Percentiles rank a stretch among this genome's conserved stretches.
phyloP scores from a whole-genome alignment of 2,329 filamentous ascomycete genomes.

The Chaetomium olivaceum region DNA sequence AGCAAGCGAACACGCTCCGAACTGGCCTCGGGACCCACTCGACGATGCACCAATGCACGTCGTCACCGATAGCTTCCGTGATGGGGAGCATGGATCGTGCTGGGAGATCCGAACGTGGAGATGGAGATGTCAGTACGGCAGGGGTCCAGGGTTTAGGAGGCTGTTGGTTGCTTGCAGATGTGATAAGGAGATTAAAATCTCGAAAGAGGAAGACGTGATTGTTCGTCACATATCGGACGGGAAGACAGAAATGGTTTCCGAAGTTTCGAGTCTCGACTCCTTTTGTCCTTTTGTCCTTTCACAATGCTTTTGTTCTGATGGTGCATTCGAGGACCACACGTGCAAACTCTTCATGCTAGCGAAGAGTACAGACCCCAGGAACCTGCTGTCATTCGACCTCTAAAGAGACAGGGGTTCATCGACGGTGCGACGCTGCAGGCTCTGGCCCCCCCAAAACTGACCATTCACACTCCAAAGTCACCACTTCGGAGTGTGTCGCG shows the following conservation, averaged over 20 bases:
- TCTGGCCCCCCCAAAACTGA: conserved; percentile 1
- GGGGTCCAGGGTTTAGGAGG: not conserved
- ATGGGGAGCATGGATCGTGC: conserved; percentile 25
- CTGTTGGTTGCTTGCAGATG: conserved; percentile 8
- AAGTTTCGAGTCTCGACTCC: not conserved
- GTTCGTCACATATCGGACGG: conserved; percentile 9
- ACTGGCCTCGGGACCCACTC: conserved; percentile 11
- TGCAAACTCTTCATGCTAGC: conserved; percentile 10
- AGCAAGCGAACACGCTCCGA: conserved; percentile 2
- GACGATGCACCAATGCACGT: conserved; percentile 24
- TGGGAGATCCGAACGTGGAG: conserved; percentile 18
- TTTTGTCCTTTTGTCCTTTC: not conserved
- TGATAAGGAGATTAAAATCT: conserved; percentile 22
- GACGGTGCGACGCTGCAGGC: conserved; percentile 16
- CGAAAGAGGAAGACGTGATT: conserved; percentile 1
- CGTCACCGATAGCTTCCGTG: conserved; percentile 30
- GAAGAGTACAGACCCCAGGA: not conserved
- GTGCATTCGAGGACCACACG: conserved; percentile 15
- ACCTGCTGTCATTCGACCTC: conserved; percentile 7
- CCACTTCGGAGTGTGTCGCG: conserved; percentile 2
- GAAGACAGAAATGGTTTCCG: not conserved
- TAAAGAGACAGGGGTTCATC: not conserved
- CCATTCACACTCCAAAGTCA: conserved; percentile 21
- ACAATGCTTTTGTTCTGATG: conserved; percentile 19
- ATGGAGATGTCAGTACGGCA: conserved; percentile 13